Percentiles rank a stretch among this genome's conserved stretches.
These are phyloP conservation scores for Barbatosphaeria neglecta DNA, from an alignment of 495 filamentous ascomycete species.

Conservation along the genomic window DNA sequence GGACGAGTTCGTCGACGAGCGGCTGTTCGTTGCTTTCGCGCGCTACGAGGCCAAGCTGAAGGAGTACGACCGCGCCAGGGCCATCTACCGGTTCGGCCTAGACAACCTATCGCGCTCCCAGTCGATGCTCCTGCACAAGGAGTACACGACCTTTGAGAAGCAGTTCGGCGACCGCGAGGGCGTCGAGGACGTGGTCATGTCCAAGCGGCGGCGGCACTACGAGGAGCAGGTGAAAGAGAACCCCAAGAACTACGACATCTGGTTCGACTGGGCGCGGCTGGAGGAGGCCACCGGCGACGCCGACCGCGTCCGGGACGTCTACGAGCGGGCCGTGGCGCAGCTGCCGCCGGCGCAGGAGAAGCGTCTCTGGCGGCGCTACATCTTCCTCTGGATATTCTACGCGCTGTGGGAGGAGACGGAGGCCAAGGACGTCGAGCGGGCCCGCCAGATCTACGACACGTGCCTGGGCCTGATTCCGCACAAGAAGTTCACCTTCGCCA, in stretches of 20 bases:
- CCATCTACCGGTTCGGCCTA: slow-evolving; percentile 93
- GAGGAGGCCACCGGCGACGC: slow-evolving; percentile 74
- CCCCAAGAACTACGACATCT: slow-evolving; percentile 85
- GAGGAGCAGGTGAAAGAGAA: slow-evolving; percentile 90
- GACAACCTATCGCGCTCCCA: slow-evolving; percentile 84
- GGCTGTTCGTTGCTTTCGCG: slow-evolving; percentile 85
- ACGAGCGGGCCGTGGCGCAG: slow-evolving; percentile 93
- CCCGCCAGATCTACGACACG: slow-evolving; percentile 81
- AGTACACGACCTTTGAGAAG: slow-evolving; percentile 96
- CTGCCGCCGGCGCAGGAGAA: slow-evolving; percentile 94
- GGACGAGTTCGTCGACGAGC: slow-evolving; percentile 95
- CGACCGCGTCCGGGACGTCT: slow-evolving; percentile 78
- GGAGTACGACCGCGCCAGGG: slow-evolving; percentile 88
- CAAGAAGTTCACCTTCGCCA: slow-evolving; percentile 95
- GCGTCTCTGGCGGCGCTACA: slow-evolving; percentile 92
- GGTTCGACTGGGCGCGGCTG: slow-evolving; percentile 89
- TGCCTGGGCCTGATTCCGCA: slow-evolving; percentile 83
- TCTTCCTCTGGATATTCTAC: slow-evolving; percentile 97
- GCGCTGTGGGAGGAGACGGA: slow-evolving; percentile 89
- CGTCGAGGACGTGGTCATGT: slow-evolving; percentile 87
- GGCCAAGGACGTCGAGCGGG: slow-evolving; percentile 64
- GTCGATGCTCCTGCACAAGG: slow-evolving; percentile 73
- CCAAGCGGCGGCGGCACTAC: slow-evolving; percentile 89
- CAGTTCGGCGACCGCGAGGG: slow-evolving; percentile 91
- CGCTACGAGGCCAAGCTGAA: slow-evolving; percentile 87